A percentile compares a stretch with the other conserved stretches of the same genome.
Conservation (phyloP, 352 stramenopile species). For the Pythium myriotylum region DNA sequence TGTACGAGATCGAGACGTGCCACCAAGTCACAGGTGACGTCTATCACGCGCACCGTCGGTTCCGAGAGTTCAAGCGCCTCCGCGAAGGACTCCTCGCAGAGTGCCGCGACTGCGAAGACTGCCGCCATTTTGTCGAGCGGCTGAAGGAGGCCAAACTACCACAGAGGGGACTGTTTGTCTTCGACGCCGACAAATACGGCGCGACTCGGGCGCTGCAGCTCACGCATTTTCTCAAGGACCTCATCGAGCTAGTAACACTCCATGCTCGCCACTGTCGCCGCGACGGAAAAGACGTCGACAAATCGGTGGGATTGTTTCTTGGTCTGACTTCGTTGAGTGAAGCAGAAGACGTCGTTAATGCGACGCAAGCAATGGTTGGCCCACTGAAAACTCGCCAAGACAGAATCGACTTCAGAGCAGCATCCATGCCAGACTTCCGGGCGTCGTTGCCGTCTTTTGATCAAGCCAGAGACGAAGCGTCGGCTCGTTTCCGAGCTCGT, state of each 20-base stretch:
- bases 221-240: slow-evolving; percentile 62
- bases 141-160: slow-evolving; percentile 58
- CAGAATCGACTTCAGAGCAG: slow-evolving; percentile 64
- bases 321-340: slow-evolving; percentile 47
- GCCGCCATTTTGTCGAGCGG: slow-evolving; percentile 49
- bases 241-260: slow-evolving; percentile 45
- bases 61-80: slow-evolving; percentile 73
- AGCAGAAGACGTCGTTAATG: slow-evolving; percentile 42
- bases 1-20: slow-evolving; percentile 80
- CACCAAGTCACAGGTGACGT: slow-evolving; percentile 61
- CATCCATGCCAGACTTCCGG: slow-evolving; percentile 71
- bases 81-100: slow-evolving; percentile 62
- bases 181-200: slow-evolving; percentile 66
- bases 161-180: slow-evolving; percentile 48
- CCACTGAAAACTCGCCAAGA: slow-evolving; percentile 65
- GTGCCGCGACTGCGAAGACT: slow-evolving; percentile 51
- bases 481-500: slow-evolving; percentile 16
- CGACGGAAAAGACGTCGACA: slow-evolving; percentile 64
- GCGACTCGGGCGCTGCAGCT: slow-evolving; percentile 57
- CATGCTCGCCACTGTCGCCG: slow-evolving; percentile 43
- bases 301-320: slow-evolving; percentile 65
- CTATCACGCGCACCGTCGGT: slow-evolving; percentile 53
- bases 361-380: slow-evolving; percentile 35
- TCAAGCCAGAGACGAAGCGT: slow-evolving; percentile 10
- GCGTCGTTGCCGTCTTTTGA: slow-evolving; percentile 32